Conservation (phyloP, 768 basidiomycete genomes). For the Clitopilus passeckerianus region DNA sequence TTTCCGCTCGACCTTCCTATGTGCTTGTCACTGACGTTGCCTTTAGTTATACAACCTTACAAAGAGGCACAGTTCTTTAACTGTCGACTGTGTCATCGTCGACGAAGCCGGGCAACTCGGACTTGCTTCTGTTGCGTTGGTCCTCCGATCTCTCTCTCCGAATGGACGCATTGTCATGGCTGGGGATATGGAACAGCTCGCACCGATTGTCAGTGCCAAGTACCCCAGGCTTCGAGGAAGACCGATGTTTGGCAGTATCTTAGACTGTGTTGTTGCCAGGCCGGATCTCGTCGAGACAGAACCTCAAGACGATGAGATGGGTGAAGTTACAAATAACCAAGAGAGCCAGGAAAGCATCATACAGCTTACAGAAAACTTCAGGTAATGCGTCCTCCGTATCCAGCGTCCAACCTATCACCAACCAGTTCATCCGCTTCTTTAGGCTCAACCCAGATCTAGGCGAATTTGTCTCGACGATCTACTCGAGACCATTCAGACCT, state of each 20-base stretch:
- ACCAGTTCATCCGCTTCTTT: neutral
- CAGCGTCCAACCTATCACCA: neutral
- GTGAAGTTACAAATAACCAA: constrained; percentile 14
- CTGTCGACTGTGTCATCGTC: constrained; percentile 38
- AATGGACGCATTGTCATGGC: constrained; percentile 40
- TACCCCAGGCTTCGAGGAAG: constrained; percentile 35
- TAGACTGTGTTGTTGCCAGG: constrained; percentile 39
- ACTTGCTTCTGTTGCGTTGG: constrained; percentile 38
- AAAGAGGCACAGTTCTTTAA: constrained; percentile 27
- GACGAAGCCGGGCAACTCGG: constrained; percentile 52
- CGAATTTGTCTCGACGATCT: constrained; percentile 50
- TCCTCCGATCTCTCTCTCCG: constrained; percentile 32
- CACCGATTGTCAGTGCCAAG: constrained; percentile 41
- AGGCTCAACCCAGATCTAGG: constrained; percentile 49
- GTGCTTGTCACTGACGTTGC: neutral
- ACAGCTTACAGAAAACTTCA: constrained; percentile 48
- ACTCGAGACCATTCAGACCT: constrained; percentile 40
- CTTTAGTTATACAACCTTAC: constrained; percentile 43
- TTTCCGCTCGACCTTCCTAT: too few relatives aligned
- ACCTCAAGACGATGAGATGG: constrained; percentile 6
- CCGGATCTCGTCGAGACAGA: constrained; percentile 1
- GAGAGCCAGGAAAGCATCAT: constrained; percentile 31
- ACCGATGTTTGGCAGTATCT: constrained; percentile 41
- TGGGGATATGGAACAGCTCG: constrained; percentile 48
- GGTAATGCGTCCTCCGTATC: constrained; percentile 19